Base-by-base conservation (phyloP, 805 yeast species). In the Kuraishia borneana region DNA sequence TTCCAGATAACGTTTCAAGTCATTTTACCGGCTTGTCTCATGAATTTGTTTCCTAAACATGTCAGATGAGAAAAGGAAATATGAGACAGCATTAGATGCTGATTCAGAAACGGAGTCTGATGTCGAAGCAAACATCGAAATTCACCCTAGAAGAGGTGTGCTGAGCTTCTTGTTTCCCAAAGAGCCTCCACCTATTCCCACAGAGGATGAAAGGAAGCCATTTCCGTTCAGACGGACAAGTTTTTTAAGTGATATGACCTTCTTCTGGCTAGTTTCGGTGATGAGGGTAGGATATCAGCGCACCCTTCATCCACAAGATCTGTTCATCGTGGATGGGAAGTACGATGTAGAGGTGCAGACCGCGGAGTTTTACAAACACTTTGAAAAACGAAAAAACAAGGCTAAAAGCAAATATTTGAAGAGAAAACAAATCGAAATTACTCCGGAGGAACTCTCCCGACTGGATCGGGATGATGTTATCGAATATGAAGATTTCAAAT, bases 241-340 rank as follows among this genome's bases (percentile, higher is more conserved):
- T 39, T 34, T 50, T 2, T 12, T 74, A 2, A 63, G 59, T 10
- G 54, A 67, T 39, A 42, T 63, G 14, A 69, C 75, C 44, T 74
- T 80, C 50, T 66, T 77, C 73, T 83, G 89, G 88, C 54, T 82
- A 30, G 45, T 56, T 18, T 87, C 87, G 0, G 44, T 82, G 28
- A 54, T 83, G 61, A 56, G 54, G 12, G 68, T 70, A 6, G 92
- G 94, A 4, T 82, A 82, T 52, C 77, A 73, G 51, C 63, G 92
- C 47, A 79, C 88, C 0, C 54, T 83, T 30, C 70, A 69, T 28
- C 74, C 80, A 2, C 66, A 70, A 31, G 92, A 83, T 53, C 50
- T 81, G 42, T 81, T 50, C 42, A 47, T 47, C 19, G 51, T 73
- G 40, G 68, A 67, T 16, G 60, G 61, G 2, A 55, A 58, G 23